phyloP scores from a whole-genome alignment of 768 basidiomycete genomes.

The Lepiota subincarnata region DNA sequence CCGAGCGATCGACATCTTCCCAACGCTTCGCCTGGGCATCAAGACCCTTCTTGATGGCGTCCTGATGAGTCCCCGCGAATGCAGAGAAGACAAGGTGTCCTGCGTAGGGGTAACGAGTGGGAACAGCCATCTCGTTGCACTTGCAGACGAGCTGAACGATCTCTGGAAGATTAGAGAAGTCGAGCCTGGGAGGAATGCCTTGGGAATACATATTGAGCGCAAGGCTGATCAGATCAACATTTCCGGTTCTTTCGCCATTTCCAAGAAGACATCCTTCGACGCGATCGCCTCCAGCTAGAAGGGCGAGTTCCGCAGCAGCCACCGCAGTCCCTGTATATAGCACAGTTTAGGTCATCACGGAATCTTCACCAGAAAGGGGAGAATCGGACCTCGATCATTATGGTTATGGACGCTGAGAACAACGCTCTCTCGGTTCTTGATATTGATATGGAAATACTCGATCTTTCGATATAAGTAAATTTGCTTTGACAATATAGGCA shows the following conservation, averaged over 20 bases:
- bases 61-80: slow-evolving; percentile 97
- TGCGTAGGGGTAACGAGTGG: slow-evolving; percentile 93
- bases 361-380: background rate
- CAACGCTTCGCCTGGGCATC: slow-evolving; percentile 65
- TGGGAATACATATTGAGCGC: slow-evolving; percentile 96
- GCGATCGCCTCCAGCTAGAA: slow-evolving; percentile 89
- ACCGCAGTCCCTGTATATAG: slow-evolving; percentile 70
- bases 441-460: slow-evolving; percentile 85
- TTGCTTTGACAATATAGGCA: background rate
- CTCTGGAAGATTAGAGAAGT: slow-evolving; percentile 87
- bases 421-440: slow-evolving; percentile 85
- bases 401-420: slow-evolving; percentile 92
- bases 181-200: slow-evolving; percentile 81
- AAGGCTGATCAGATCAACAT: slow-evolving; percentile 94
- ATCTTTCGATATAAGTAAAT: slow-evolving; percentile 44
- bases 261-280: slow-evolving; percentile 97
- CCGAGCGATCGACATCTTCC: slow-evolving; percentile 49
- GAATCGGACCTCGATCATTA: slow-evolving; percentile 81
- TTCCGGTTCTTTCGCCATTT: slow-evolving; percentile 97
- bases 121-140: slow-evolving; percentile 94
- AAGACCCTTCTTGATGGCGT: slow-evolving; percentile 99
- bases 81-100: slow-evolving; percentile 98
- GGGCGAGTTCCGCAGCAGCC: slow-evolving; percentile 88
- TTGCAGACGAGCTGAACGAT: slow-evolving; percentile 89
- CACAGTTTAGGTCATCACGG: slow-evolving; percentile 1